A percentile compares a stretch with the other conserved stretches of the same genome.
phyloP scores from a whole-genome alignment of 306 rosid genomes.

The Quercus suber region DNA sequence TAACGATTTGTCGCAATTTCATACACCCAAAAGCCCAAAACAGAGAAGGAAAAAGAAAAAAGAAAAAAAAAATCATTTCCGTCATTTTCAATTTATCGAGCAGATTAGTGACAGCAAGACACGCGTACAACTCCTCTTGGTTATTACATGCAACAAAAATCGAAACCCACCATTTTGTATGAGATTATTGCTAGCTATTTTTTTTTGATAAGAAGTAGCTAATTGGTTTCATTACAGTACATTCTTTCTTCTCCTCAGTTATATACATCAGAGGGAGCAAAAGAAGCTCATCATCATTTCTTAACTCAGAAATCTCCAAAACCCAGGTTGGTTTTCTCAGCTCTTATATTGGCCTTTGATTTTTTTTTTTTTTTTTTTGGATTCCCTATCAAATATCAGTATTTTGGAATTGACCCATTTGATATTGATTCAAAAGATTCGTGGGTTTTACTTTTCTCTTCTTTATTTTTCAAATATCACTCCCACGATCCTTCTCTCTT shows the following conservation, averaged over 20 bases:
- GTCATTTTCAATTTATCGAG: neutral
- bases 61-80: neutral
- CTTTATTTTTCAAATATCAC: neutral
- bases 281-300: constrained; percentile 11
- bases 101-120: neutral
- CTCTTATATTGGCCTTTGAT: neutral
- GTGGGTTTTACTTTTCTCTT: neutral
- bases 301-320: neutral
- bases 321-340: constrained; percentile 25
- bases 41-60: neutral
- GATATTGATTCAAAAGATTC: neutral
- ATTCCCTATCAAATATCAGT: neutral
- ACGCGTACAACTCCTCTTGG: constrained; percentile 24
- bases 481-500: neutral
- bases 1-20: neutral
- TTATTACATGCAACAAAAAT: neutral
- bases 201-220: no score
- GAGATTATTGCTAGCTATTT: neutral
- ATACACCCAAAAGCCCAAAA: neutral
- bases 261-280: neutral
- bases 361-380: neutral
- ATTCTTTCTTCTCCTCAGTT: neutral
- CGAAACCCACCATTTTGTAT: neutral
- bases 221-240: neutral
- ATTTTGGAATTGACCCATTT: neutral